A percentile compares a stretch with the other conserved stretches of the same genome.
Conservation (phyloP, 768 basidiomycete species). For the Tricholoma sp. region DNA sequence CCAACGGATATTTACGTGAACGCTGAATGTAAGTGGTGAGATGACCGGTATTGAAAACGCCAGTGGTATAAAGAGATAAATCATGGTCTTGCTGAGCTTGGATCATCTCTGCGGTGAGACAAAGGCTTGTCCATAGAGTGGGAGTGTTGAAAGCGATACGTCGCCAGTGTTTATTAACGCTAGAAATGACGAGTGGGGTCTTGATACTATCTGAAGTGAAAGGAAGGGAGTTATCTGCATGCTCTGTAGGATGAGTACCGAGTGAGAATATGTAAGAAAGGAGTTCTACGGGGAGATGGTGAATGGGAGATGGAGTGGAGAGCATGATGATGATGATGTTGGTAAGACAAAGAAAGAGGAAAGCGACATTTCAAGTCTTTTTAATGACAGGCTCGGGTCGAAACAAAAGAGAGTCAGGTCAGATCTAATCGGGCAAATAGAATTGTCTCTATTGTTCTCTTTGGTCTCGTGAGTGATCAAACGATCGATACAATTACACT, state of each 20-base stretch:
- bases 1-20: constrained; percentile 44
- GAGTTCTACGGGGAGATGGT: constrained; percentile 49
- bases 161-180: constrained; percentile 51
- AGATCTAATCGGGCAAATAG: constrained; percentile 14
- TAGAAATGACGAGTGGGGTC: constrained; percentile 40
- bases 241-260: constrained; percentile 28
- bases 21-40: constrained; percentile 38
- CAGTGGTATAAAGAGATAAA: constrained; percentile 1
- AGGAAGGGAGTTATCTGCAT: constrained; percentile 19
- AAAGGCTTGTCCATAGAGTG: constrained; percentile 51
- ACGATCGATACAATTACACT: no score
- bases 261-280: constrained; percentile 52
- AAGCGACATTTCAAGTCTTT: constrained; percentile 1
- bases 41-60: constrained; percentile 29
- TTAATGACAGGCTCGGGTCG: constrained; percentile 25
- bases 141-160: constrained; percentile 43
- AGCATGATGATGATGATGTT: constrained; percentile 7
- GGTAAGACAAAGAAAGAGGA: constrained; percentile 6
- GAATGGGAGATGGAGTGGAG: constrained; percentile 23
- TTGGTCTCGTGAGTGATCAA: constrained; percentile 5
- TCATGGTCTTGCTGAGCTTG: constrained; percentile 10
- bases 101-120: constrained; percentile 39
- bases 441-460: constrained; percentile 20
- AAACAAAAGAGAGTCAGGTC: constrained; percentile 32
- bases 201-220: constrained; percentile 38